phyloP scores from a whole-genome alignment of 345 rosid genomes.

The Anastatica hierochuntica region DNA sequence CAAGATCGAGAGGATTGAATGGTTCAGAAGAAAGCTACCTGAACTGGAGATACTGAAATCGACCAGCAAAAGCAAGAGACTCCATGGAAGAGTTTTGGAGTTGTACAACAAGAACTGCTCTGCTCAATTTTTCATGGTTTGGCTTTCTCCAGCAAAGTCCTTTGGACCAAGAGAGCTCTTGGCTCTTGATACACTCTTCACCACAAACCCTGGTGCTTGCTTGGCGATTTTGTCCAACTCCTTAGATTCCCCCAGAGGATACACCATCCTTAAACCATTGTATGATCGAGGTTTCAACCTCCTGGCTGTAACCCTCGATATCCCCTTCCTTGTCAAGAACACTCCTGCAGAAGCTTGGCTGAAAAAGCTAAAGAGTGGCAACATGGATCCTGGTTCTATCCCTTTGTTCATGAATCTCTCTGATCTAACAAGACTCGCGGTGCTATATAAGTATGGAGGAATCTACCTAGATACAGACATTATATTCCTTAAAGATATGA shows the following conservation, averaged over 20 bases:
- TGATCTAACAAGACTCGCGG: slow-evolving; percentile 53
- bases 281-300: slow-evolving; percentile 43
- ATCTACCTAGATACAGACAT: slow-evolving; percentile 68
- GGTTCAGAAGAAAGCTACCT: slow-evolving; percentile 46
- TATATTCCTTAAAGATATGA: slow-evolving; percentile 40
- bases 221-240: slow-evolving; percentile 49
- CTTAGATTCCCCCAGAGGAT: slow-evolving; percentile 39
- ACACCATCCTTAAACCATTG: slow-evolving; percentile 42
- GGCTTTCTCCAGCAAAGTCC: slow-evolving; percentile 49
- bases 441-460: slow-evolving; percentile 67
- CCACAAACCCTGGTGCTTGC: slow-evolving; percentile 42
- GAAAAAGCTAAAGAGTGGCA: slow-evolving; percentile 38
- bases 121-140: slow-evolving; percentile 57
- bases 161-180: slow-evolving; percentile 54
- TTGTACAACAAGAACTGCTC: slow-evolving; percentile 37
- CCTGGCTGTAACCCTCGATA: slow-evolving; percentile 38
- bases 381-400: slow-evolving; percentile 55
- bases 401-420: slow-evolving; percentile 53
- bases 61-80: slow-evolving; percentile 24
- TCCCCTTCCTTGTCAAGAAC: slow-evolving; percentile 39
- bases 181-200: slow-evolving; percentile 49
- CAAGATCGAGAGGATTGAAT: slow-evolving; percentile 39
- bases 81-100: slow-evolving; percentile 35
- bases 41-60: slow-evolving; percentile 43
- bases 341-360: slow-evolving; percentile 69